Percentiles rank a stretch among this genome's conserved stretches.
phyloP scores from a whole-genome alignment of 106 monocot species.

The Dioscorea alata region DNA sequence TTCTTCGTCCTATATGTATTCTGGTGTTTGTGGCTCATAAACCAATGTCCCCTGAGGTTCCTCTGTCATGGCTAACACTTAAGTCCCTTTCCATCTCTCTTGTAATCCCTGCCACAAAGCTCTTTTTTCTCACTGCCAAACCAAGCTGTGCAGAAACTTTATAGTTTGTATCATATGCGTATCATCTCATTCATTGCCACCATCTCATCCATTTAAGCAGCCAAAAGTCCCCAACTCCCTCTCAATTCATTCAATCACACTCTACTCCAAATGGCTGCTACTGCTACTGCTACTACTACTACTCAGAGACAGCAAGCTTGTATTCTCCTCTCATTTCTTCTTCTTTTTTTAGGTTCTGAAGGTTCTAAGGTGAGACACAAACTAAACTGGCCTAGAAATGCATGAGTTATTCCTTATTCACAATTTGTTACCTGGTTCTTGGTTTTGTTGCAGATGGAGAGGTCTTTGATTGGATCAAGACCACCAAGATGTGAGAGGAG shows the following conservation, averaged over 20 bases:
- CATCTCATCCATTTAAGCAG: neutral
- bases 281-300: neutral
- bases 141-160: neutral
- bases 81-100: neutral
- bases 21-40: neutral
- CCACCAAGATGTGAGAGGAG: constrained; percentile 60
- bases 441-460: constrained; percentile 4
- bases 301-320: neutral
- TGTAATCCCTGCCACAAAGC: neutral
- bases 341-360: neutral
- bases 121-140: neutral
- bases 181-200: neutral
- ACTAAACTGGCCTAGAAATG: too few relatives aligned
- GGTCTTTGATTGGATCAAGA: constrained; percentile 50
- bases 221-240: neutral
- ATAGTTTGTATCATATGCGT: neutral
- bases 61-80: neutral
- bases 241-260: neutral
- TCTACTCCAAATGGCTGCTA: neutral
- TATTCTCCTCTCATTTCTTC: neutral
- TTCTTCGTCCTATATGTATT: neutral
- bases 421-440: neutral
- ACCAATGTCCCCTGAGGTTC: neutral
- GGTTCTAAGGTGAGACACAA: neutral
- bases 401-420: neutral